Base-by-base conservation (phyloP, 371 early-diverging fungal genomes). In the Conidiobolus incongruus region DNA sequence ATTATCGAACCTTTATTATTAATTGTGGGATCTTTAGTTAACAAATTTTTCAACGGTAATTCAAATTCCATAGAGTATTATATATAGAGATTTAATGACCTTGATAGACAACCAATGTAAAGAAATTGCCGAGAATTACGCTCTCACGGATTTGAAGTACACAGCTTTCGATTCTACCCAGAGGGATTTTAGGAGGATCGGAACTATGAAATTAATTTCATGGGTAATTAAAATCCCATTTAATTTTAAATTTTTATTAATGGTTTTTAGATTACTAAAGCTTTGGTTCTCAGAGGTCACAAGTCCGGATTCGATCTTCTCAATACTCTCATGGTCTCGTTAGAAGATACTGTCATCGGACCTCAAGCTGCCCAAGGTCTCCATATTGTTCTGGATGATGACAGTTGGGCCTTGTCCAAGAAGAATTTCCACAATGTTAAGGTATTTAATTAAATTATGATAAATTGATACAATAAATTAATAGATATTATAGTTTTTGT, bases 311-410 rank as follows among this genome's bases (percentile, higher is more conserved):
- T 66, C 36, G 62, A 63, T 20, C 52, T 77, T 51, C 50, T 68
- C 0, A 60, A 69, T n/a, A 63, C 66, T 17, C 34, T 83, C 26
- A 61, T 80, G 43, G 56, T 50, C 12, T 60, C 65, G 51, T 62
- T 77, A 35, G 55, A 54, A 7, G 55, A 59, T 26, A 54, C 59
- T 8, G 43, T 38, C 0, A 38, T 68, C 5, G 68, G 71, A 5
- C 47, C 49, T 13, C 47, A 58, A 21, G 80, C 74, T 0, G 75
- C 84, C 0, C 56, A 70, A 34, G 79, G 73, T 1, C 70, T 86
- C 44, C 61, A 59, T 33, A 56, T 75, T 32, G 54, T 91, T 17
- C 63, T 81, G 24, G 70, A 72, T 19, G 77, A 75, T 28, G 50
- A 57, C 24, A 61, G 73, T 46, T 65, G 44, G 44, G 21, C 70